A percentile compares a stretch with the other conserved stretches of the same genome.
Evolutionary conservation across 371 early-diverging fungal genomes (phyloP).

Genomic region (Chytridiales sp.): DNA sequence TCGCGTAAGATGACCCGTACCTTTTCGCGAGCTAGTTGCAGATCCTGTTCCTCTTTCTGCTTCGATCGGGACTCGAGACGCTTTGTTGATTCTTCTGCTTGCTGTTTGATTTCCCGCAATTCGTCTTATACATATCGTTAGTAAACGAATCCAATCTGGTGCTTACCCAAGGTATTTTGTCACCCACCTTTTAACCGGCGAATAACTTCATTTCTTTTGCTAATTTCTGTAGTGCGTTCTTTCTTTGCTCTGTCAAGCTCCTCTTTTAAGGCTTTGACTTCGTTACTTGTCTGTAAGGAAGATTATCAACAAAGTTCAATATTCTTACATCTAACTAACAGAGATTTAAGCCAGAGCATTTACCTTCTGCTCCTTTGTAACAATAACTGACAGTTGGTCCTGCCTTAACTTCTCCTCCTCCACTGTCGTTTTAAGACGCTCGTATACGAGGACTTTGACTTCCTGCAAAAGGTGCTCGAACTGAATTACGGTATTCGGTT

Average conservation of each 20-base stretch:
- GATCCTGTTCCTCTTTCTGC: conserved; percentile 51
- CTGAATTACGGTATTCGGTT: conserved; percentile 22
- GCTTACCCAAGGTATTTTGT: neutral
- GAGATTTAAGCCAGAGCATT: neutral
- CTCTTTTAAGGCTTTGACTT: conserved; percentile 42
- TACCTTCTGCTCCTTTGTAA: conserved; percentile 55
- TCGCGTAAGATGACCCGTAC: conserved; percentile 30
- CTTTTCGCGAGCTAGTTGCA: conserved; percentile 42
- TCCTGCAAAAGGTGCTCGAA: conserved; percentile 47
- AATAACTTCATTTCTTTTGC: conserved; percentile 52
- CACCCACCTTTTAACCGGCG: conserved; percentile 51
- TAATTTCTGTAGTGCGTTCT: conserved; percentile 48
- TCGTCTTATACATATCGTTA: conserved; percentile 37
- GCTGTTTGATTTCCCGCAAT: conserved; percentile 51
- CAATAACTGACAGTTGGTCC: conserved; percentile 46
- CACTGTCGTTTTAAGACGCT: conserved; percentile 44
- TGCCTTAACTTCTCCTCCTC: conserved; percentile 52
- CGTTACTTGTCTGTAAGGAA: conserved; percentile 43
- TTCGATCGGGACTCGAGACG: conserved; percentile 49
- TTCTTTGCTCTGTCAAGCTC: conserved; percentile 52
- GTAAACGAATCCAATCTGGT: neutral
- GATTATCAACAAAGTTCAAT: neutral
- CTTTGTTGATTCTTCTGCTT: conserved; percentile 53
- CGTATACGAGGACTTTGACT: conserved; percentile 45
- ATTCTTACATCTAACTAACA: neutral